Base-by-base conservation (phyloP, 352 stramenopile species). In the Salisapilia sapeloensis region DNA sequence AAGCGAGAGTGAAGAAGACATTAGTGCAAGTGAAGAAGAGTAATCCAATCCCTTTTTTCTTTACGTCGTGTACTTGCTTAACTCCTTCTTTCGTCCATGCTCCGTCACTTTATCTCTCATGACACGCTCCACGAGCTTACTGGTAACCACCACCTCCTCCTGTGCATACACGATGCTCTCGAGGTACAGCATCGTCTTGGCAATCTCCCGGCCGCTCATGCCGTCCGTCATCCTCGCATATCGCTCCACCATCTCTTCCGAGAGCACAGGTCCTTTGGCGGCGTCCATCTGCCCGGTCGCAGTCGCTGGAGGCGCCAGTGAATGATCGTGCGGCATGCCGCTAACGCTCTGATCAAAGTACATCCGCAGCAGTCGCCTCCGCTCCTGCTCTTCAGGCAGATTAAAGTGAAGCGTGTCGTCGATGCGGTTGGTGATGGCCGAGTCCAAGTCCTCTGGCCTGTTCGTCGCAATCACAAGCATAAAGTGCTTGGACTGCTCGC, bases 401-500 rank as follows among this genome's bases (percentile, higher is more conserved):
- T 79, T 53, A 29, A 93, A 82, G 40, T 82, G 60, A 1, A 93
- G 50, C 4, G 74, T 69, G 25, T 91, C 72, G 35, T 93, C 76
- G 24, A 93, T 80, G 23, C 65, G 55, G 44, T 92, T 67, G 7
- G 62, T 78, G 33, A 90, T 58, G 10, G 74, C 74, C 4, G 50
- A 66, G 39, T 90, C 74, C 1, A 90, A 46, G 35, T 86, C 64
- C 20, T 81, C 67, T 1, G 79, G 79, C 4, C 77, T 50, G 46
- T 90, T 93, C 3, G 75, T 91, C 9, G 78, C 77, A 14, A 93
- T 70, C 4, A 91, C 64, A 3, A 83, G 57, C 61, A 83, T 74
- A 31, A 81, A 83, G 18, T 78, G 57, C 29, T 62, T 60, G 15
- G 67, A 74, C 44, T 78, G 64, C 1, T 61, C 56, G 12, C 63